Percentiles rank a stretch among this genome's conserved stretches.
phyloP scores from a whole-genome alignment of 2,329 filamentous ascomycete genomes.

The Aspergillus brasiliensis region DNA sequence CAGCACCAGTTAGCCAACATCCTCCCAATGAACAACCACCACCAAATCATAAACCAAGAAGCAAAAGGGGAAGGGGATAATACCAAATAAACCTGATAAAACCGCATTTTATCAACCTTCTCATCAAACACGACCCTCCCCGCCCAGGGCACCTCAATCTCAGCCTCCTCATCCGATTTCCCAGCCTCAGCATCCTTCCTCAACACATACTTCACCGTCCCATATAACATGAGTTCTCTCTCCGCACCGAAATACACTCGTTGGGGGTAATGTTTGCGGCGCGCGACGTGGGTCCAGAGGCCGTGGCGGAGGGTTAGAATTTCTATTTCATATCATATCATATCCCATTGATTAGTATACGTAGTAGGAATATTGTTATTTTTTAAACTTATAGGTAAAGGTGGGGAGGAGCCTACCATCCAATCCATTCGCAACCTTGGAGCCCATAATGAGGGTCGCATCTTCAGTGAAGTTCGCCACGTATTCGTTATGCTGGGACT shows the following conservation, averaged over 20 bases:
- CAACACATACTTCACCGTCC: slow-evolving; percentile 38
- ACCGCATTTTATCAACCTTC: slow-evolving; percentile 37
- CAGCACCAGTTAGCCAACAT: neutral
- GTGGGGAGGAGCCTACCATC: slow-evolving; percentile 29
- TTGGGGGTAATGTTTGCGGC: slow-evolving; percentile 34
- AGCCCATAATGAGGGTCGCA: slow-evolving; percentile 42
- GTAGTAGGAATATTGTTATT: too few species aligned
- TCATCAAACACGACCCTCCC: slow-evolving; percentile 39
- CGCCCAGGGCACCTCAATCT: slow-evolving; percentile 41
- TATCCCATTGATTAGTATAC: too few species aligned
- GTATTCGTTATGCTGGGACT: slow-evolving; percentile 38
- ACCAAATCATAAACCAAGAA: neutral
- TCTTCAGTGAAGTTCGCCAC: slow-evolving; percentile 36
- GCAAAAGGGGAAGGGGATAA: slow-evolving; percentile 3
- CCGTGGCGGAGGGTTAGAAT: slow-evolving; percentile 37
- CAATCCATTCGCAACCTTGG: slow-evolving; percentile 35
- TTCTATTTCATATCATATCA: too few species aligned
- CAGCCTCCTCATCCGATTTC: slow-evolving; percentile 27
- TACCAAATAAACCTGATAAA: slow-evolving; percentile 46
- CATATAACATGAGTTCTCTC: slow-evolving; percentile 42
- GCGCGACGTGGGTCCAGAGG: slow-evolving; percentile 40
- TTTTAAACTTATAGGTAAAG: neutral
- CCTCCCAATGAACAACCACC: slow-evolving; percentile 3
- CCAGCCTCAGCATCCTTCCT: slow-evolving; percentile 31
- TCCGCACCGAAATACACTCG: slow-evolving; percentile 36